Evolutionary conservation across 345 rosid species (phyloP), one percentile per base, ranked within the genome.

Genomic region (Zanthoxylum bungeanum): DNA sequence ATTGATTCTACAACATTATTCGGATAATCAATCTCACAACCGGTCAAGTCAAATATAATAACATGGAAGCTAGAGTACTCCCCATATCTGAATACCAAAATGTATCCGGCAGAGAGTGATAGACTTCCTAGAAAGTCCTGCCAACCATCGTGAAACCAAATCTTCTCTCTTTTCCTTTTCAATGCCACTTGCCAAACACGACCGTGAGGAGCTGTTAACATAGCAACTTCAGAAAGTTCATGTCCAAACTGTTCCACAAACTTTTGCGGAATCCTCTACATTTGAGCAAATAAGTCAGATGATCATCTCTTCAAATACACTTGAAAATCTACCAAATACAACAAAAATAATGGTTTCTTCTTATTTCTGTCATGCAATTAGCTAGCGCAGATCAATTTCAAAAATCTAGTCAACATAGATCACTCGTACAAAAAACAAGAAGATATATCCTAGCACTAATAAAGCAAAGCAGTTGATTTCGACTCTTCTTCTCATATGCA

Each of bases 61-160:
- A 82, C 74, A n/a, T 66, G 55, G 68, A 78, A 85, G 52, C 47
- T 68, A 30, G 78, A 79, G 33, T 39, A 37, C 7, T 84, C 78
- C 47, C 57, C 74, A 24, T 79, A 82, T 65, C 60, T 59, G 74
- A 85, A 85, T 58, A 80, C 73, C 56, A 82, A 62, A 30, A 75
- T 65, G 58, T 70, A 71, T 3, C 82, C 83, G 3, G 27, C 8
- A 53, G 71, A 14, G 7, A 85, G 75, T 25, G 79, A 70, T 51
- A 79, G 59, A 42, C 73, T 72, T n/a, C 75, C 64, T 5, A 65
- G 63, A 53, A 84, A 79, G 7, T 79, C 73, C 21, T 72, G 76
- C 84, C 84, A 84, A 31, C 76, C 81, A 24, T 76, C 74, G 10
- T 84, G 81, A 64, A 79, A 75, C 85, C 82, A 85, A 34, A 77